Base-by-base conservation (phyloP, 176 grass and related monocot species). In the Raddia distichophylla region DNA sequence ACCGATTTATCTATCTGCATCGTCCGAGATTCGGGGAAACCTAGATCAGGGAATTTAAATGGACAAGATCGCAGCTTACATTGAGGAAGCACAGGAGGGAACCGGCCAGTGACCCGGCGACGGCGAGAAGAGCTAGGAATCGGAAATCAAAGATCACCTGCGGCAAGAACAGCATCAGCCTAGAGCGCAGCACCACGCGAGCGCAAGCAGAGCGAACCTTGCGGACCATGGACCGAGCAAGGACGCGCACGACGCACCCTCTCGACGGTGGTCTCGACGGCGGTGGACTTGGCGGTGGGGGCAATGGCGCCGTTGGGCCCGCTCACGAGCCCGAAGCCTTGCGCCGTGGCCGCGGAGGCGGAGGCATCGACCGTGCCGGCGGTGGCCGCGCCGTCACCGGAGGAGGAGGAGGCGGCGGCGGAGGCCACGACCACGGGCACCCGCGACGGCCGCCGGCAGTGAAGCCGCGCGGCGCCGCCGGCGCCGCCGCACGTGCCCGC, bases 91-190 rank as follows among this genome's bases (percentile, higher is more conserved):
- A 98, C 33, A 98, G 74, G 49, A 98, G 15, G 66, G 95, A 98
- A 16, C 95, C 95, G 67, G 92, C 92, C 19, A 98, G 79, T 5
- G 95, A 93, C 0, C 95, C 95, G 22, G 88, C 95, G 49, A 95
- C 89, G 2, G 90, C 95, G 66, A 98, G 85, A 13, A 98, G 90
- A 48, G 95, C 92, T 17, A 95, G 88, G 86, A 98, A 98, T 71
- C 92, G 90, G 84, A 98, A 98, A 45, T 98, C 92, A 58, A 95
- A 98, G 73, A 93, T 98, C 54, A 98, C 85, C 95, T 95, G 86
- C 67, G 5, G 0, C 15, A 68, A 15, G 12, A 52, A 59, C 22
- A 72, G 1, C 17, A 82, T 78, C 6, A 86, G 67, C 37, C 8
- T 13, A 64, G 32, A 10, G 45, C 45, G 0, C 33, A 65, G 19